Conservation (phyloP, 345 rosid species). For the Melaleuca quinquenervia region DNA sequence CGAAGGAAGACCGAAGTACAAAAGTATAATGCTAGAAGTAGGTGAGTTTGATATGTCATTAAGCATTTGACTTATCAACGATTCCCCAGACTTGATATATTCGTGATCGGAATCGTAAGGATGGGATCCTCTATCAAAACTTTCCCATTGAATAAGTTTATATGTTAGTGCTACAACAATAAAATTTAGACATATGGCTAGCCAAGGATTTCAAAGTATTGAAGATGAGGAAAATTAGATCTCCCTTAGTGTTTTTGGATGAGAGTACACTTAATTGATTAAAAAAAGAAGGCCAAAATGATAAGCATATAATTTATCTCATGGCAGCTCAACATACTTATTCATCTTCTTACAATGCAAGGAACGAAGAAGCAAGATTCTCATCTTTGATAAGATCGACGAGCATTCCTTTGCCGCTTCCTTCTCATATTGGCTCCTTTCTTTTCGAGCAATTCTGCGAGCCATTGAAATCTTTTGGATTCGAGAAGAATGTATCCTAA, state of each 20-base stretch:
- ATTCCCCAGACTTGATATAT: no score
- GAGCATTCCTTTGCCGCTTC: not conserved
- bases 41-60: not conserved
- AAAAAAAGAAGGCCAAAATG: not conserved
- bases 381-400: not conserved
- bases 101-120: not conserved
- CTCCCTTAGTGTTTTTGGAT: not conserved
- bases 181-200: not conserved
- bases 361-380: not conserved
- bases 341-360: not conserved
- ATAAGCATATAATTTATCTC: not conserved
- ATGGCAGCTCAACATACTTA: not conserved
- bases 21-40: not conserved
- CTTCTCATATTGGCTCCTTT: constrained; percentile 44
- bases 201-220: not conserved
- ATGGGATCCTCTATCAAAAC: not conserved
- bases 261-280: not conserved
- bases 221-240: not conserved
- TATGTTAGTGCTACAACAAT: not conserved
- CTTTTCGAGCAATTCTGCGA: constrained; percentile 19
- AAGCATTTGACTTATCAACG: not conserved
- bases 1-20: not conserved
- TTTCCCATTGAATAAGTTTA: not conserved
- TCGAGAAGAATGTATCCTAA: not conserved
- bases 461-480: not conserved